A percentile compares a stretch with the other conserved stretches of the same genome.
Evolutionary conservation across 495 filamentous ascomycete genomes (phyloP).

Genomic region (Penicillium roqueforti): DNA sequence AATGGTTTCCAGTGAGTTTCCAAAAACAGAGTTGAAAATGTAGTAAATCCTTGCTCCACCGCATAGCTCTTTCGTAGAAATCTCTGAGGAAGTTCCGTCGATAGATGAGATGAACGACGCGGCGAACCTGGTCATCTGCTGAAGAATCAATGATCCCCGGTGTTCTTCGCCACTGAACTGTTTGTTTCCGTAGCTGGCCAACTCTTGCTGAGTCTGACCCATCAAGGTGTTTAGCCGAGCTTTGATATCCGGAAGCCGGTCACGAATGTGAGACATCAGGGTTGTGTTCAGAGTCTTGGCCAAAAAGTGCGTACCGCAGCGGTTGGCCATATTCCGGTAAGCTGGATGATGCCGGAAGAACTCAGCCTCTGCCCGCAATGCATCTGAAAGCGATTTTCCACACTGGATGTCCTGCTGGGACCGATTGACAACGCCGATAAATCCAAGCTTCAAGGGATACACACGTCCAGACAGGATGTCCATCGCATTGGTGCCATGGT

Average conservation of each 20-base stretch:
- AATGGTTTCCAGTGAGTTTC: constrained; percentile 92
- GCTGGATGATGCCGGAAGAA: constrained; percentile 97
- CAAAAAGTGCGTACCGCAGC: constrained; percentile 92
- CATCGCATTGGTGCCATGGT: constrained; percentile 96
- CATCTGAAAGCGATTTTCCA: constrained; percentile 85
- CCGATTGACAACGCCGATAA: constrained; percentile 96
- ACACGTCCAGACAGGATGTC: constrained; percentile 95
- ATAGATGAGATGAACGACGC: constrained; percentile 98
- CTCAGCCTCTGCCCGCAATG: constrained; percentile 82
- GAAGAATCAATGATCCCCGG: constrained; percentile 86
- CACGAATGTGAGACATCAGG: constrained; percentile 93
- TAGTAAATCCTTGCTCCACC: constrained; percentile 98
- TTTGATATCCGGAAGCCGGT: constrained; percentile 95
- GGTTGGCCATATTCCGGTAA: constrained; percentile 90
- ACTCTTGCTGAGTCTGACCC: constrained; percentile 98
- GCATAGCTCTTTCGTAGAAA: constrained; percentile 97
- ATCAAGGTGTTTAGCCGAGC: constrained; percentile 95
- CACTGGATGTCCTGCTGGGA: constrained; percentile 98
- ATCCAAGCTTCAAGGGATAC: constrained; percentile 94
- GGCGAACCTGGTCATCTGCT: constrained; percentile 97
- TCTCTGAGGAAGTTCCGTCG: constrained; percentile 96
- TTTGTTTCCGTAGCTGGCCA: constrained; percentile 97
- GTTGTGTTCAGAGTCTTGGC: constrained; percentile 94
- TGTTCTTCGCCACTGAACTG: constrained; percentile 98
- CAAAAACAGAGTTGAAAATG: constrained; percentile 99